Base-by-base conservation (phyloP, 495 filamentous ascomycete species). In the Tuber aestivum region DNA sequence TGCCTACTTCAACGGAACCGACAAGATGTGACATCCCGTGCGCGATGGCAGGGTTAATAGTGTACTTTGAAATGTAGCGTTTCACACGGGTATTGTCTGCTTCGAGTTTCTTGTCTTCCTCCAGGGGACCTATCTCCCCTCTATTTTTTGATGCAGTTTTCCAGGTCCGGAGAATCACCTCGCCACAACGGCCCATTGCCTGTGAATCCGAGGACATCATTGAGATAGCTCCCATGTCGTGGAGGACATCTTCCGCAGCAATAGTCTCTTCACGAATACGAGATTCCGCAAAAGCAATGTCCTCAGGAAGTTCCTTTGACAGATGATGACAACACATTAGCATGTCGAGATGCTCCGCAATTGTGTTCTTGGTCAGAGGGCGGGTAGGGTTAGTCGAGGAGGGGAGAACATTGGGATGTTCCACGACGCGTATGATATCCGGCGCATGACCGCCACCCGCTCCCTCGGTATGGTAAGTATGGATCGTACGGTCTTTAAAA, bases 141-240 rank as follows among this genome's bases (percentile, higher is more conserved):
- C 97, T 97, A 83, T 99, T 99, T 88, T 99, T 99, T 85, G 97
- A 94, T 1, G 95, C 95, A 3, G 95, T 99, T 84, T 97, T 93
- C 95, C 95, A 99, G 0, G 96, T 99, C 21, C 95, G 89, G 70
- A 97, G 86, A 76, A 99, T 90, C 69, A 99, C 95, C 84, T 99
- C 95, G 74, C 95, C 95, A 83, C 93, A 96, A 69, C 95, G 91
- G 73, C 95, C 95, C 95, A 99, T 99, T 71, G 95, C 95, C 85
- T 99, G 95, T 23, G 92, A 95, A 85, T 99, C 95, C 4, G 91
- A 94, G 70, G 90, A 92, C 95, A 99, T 97, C 96, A 99, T 99
- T 83, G 90, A 92, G 85, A 99, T 97, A 45, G 95, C 95, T 69
- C 95, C 95, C 0, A 97, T 86, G 78, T 99, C 95, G 84, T 98